Percentiles rank a stretch among this genome's conserved stretches.
phyloP scores from a whole-genome alignment of 441 rosid genomes.

The Biscutella auriculata region DNA sequence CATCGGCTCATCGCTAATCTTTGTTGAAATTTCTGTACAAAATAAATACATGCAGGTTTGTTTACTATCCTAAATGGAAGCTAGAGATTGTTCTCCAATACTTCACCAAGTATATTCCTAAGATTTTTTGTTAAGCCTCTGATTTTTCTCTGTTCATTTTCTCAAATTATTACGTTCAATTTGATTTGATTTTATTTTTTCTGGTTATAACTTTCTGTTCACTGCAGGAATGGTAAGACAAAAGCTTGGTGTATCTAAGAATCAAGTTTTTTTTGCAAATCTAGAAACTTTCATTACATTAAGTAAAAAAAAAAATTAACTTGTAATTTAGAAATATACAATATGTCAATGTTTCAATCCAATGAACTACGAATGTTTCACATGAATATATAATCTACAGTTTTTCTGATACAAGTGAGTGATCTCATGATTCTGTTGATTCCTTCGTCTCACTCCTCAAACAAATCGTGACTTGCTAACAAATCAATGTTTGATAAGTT shows the following conservation, averaged over 20 bases:
- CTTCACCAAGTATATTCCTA: slow-evolving; percentile 47
- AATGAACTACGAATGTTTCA: slow-evolving; percentile 6
- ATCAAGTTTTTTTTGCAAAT: slow-evolving; percentile 16
- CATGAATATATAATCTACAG: not conserved
- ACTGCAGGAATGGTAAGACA: slow-evolving; percentile 40
- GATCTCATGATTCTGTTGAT: slow-evolving; percentile 19
- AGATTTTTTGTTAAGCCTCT: slow-evolving; percentile 27
- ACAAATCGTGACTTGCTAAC: not conserved
- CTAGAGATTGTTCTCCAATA: slow-evolving; percentile 59
- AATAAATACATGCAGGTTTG: too few species aligned
- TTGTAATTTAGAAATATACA: not conserved
- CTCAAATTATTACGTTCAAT: not conserved
- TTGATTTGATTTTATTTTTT: too few species aligned
- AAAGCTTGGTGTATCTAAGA: slow-evolving; percentile 6
- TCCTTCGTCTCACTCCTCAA: slow-evolving; percentile 22
- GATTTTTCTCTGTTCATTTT: not conserved
- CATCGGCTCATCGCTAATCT: too few species aligned
- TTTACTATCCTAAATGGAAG: slow-evolving; percentile 72
- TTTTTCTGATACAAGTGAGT: not conserved
- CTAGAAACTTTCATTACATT: not conserved
- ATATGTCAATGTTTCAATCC: not conserved
- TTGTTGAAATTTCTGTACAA: too few species aligned
- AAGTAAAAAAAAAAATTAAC: not conserved
- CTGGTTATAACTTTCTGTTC: slow-evolving; percentile 43
- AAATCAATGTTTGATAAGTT: not conserved